Conservation (phyloP, 208 protist species). For the Leishmania turanica region DNA sequence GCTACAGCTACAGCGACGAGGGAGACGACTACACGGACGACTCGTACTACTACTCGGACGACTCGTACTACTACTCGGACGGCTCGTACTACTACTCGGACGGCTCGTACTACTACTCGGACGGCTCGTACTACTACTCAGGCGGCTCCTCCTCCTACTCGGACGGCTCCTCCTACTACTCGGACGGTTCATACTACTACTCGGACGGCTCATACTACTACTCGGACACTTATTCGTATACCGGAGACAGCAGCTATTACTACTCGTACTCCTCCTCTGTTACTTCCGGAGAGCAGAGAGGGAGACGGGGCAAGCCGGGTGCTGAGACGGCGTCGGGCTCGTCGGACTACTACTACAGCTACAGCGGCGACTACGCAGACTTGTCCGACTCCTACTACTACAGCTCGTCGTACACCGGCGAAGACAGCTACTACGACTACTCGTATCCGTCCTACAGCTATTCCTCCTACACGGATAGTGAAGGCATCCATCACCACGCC, state of each 20-base stretch:
- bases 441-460: conserved; percentile 8
- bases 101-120: conserved; percentile 18
- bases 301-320: neutral
- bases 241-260: conserved; percentile 14
- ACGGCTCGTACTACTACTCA: conserved; percentile 30
- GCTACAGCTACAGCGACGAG: conserved; percentile 1
- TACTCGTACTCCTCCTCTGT: conserved; percentile 28
- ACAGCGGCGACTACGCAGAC: conserved; percentile 23
- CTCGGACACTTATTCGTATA: conserved; percentile 10
- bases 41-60: conserved; percentile 23
- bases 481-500: neutral
- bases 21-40: conserved; percentile 21
- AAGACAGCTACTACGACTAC: conserved; percentile 10
- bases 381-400: conserved; percentile 18
- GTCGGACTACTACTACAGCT: conserved; percentile 16
- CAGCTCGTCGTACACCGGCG: conserved; percentile 15
- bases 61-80: conserved; percentile 26
- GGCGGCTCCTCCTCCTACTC: conserved; percentile 18
- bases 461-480: conserved; percentile 28
- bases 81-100: conserved; percentile 21
- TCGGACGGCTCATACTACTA: conserved; percentile 3
- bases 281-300: neutral
- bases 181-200: conserved; percentile 19
- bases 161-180: neutral
- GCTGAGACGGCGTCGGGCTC: neutral